Evolutionary conservation across 352 stramenopile species (phyloP).

Genomic region (Globisporangium abappressorium): DNA sequence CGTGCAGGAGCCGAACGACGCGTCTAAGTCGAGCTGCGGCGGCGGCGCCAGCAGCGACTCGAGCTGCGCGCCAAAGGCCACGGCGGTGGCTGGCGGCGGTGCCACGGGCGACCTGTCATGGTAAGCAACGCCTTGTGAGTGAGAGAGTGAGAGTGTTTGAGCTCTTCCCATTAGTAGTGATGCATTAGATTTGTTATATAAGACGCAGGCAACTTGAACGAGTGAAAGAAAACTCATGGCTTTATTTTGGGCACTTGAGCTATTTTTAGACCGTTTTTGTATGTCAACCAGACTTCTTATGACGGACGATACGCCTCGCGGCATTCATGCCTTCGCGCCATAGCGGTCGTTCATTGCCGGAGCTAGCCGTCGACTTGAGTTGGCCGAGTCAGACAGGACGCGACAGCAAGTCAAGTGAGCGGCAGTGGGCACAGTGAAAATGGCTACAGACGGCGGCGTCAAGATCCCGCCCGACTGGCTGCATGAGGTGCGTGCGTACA

Average conservation of each 20-base stretch:
- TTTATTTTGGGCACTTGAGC: neutral
- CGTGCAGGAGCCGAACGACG: constrained; percentile 52
- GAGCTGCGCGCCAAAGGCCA: constrained; percentile 35
- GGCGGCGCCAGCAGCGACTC: constrained; percentile 23
- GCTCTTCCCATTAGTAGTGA: neutral
- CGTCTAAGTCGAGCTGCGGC: constrained; percentile 29
- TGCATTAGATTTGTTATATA: constrained; percentile 10
- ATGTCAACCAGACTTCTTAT: neutral
- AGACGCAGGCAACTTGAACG: neutral
- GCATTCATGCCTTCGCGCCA: too few relatives aligned
- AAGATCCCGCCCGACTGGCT: constrained; percentile 62
- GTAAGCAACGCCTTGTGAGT: constrained; percentile 20
- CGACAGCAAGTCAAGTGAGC: neutral
- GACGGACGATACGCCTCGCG: neutral
- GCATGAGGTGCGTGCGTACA: constrained; percentile 23
- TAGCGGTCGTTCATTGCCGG: neutral
- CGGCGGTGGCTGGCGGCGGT: constrained; percentile 30
- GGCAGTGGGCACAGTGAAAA: neutral
- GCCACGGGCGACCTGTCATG: constrained; percentile 57
- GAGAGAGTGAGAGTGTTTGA: too few relatives aligned
- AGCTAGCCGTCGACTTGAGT: neutral
- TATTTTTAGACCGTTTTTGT: neutral
- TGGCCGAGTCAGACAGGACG: neutral
- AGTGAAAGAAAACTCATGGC: neutral
- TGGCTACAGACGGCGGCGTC: constrained; percentile 18